Evolutionary conservation across 2,329 filamentous ascomycete genomes (phyloP), one percentile per base, ranked within the genome.

Genomic region (Byssochlamys sp.): DNA sequence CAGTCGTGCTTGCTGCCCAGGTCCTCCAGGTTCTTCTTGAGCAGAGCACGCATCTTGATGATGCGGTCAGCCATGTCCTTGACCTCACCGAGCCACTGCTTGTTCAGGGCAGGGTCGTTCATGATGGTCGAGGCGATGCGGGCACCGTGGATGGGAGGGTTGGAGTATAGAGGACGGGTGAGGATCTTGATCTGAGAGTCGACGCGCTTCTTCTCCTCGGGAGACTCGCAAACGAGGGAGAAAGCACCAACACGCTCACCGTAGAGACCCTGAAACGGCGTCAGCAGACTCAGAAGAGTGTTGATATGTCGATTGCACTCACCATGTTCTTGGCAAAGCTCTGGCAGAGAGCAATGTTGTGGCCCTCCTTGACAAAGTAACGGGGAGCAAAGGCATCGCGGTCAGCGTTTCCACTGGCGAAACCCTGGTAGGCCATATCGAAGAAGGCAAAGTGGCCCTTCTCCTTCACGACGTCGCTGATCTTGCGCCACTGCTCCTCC

Each of bases 271-370:
- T 90, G 28, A 12, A 48, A 19, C 19, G 24, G 27, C 2, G 59
- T 66, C 54, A 69, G 58, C 24, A 57, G 19, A 39, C 25, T 1
- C 27, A 19, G 19, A 19, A 19, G 19, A 19, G 19, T 19, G 19
- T 24, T 45, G 12, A 35, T n/a, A 49, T 24, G 11, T 51, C 9
- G 45, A 25, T 9, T 14, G 12, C 4, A 63, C 79, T 65, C 75
- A 89, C 87, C 92, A 99, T 97, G 84, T 99, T 99, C 88, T 97
- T 97, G 74, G 92, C 92, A 76, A 97, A 97, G 56, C 89, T 94
- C 80, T 97, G 92, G 69, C 89, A 87, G 62, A 97, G 85, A 71
- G 85, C 86, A 72, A 94, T 85, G 72, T 90, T 84, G 80, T 96
- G 91, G 68, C 92, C 92, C 79, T 96, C 81, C 78, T 90, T 83